Evolutionary conservation across 1,139 yeast genomes (phyloP).

Genomic region (Pichia norvegensis): DNA sequence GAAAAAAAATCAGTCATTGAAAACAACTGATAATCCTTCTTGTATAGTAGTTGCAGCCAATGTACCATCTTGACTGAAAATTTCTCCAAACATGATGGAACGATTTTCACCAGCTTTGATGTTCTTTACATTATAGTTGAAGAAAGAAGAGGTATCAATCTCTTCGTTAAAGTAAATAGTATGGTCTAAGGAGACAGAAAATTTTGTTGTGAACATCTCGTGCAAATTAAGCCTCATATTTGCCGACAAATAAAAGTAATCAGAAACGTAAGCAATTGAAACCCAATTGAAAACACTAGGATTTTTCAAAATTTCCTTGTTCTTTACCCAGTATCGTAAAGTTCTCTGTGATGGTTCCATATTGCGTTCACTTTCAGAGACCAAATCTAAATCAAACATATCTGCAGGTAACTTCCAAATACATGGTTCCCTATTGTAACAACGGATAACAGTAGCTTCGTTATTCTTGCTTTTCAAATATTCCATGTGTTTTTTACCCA

Average conservation of each 20-base stretch:
- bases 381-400: slow-evolving; percentile 24
- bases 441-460: slow-evolving; percentile 18
- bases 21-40: slow-evolving; percentile 45
- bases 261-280: slow-evolving; percentile 58
- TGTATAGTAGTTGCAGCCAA: slow-evolving; percentile 61
- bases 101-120: slow-evolving; percentile 49
- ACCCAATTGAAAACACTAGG: slow-evolving; percentile 42
- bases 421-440: slow-evolving; percentile 32
- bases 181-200: slow-evolving; percentile 62
- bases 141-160: slow-evolving; percentile 44
- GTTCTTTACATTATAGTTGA: slow-evolving; percentile 42
- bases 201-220: slow-evolving; percentile 34
- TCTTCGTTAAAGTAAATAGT: slow-evolving; percentile 59
- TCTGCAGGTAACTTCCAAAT: slow-evolving; percentile 40
- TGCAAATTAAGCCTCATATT: slow-evolving; percentile 37
- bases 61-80: slow-evolving; percentile 43
- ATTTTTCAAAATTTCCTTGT: slow-evolving; percentile 30
- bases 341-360: slow-evolving; percentile 33
- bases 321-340: slow-evolving; percentile 37
- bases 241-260: slow-evolving; percentile 48
- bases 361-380: slow-evolving; percentile 26
- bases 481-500: slow-evolving; percentile 17
- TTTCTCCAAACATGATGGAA: slow-evolving; percentile 52
- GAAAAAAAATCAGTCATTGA: slow-evolving; percentile 10
- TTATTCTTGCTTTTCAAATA: slow-evolving; percentile 16